phyloP scores from a whole-genome alignment of 352 stramenopile genomes.

The Poterioochromonas sp. region DNA sequence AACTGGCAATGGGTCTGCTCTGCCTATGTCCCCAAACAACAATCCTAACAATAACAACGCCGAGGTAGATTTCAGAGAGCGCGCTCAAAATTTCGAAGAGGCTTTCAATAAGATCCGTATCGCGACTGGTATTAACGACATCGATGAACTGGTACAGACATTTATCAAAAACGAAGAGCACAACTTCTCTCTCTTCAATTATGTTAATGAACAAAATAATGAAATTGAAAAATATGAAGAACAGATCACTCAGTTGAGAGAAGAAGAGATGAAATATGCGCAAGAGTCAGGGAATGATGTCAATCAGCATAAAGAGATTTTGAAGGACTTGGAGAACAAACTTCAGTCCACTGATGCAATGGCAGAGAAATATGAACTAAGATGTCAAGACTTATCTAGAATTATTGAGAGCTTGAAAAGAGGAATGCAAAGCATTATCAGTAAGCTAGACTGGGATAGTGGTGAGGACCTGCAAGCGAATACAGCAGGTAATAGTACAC shows the following conservation, averaged over 20 bases:
- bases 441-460: conserved; percentile 33
- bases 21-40: conserved; percentile 17
- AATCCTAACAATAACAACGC: conserved; percentile 40
- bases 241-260: conserved; percentile 52
- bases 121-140: conserved; percentile 76
- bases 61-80: conserved; percentile 71
- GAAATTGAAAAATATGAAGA: conserved; percentile 83
- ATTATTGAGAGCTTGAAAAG: conserved; percentile 75
- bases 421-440: conserved; percentile 47
- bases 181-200: conserved; percentile 91
- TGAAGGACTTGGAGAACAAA: conserved; percentile 70
- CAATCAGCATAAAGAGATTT: conserved; percentile 72
- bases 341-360: conserved; percentile 61
- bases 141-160: conserved; percentile 76
- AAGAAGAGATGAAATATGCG: conserved; percentile 71
- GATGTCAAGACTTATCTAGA: conserved; percentile 71
- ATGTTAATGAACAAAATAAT: conserved; percentile 83
- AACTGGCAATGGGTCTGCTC: neutral
- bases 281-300: conserved; percentile 68
- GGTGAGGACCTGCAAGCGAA: conserved; percentile 53
- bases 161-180: conserved; percentile 92
- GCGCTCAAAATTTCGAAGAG: conserved; percentile 86
- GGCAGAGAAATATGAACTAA: conserved; percentile 75
- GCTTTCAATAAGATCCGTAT: conserved; percentile 85
- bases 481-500: conserved; percentile 60